phyloP scores from a whole-genome alignment of 2,329 filamentous ascomycete genomes.

The Phialocephala subalpina region DNA sequence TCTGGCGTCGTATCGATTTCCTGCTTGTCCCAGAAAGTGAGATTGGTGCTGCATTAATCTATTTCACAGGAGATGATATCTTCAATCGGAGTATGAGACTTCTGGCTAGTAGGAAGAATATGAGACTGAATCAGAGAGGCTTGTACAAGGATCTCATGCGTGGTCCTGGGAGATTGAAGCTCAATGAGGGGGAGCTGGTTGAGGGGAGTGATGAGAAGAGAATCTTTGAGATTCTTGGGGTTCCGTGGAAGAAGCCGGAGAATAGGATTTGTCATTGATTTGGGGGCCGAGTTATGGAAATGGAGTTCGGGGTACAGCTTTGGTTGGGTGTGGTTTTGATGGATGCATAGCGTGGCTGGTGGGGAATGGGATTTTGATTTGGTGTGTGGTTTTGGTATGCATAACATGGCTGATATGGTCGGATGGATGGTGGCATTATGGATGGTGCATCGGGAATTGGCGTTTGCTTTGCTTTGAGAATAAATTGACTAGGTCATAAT shows the following conservation, averaged over 20 bases:
- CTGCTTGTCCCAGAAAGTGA: conserved; percentile 82
- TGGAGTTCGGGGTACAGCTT: neutral
- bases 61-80: conserved; percentile 95
- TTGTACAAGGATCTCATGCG: conserved; percentile 76
- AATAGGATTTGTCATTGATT: conserved; percentile 73
- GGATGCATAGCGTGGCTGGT: neutral
- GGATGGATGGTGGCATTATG: neutral
- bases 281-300: too few species aligned
- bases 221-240: conserved; percentile 83
- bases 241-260: conserved; percentile 83
- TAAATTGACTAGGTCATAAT: neutral
- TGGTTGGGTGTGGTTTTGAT: neutral
- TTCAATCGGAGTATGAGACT: conserved; percentile 90
- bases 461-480: neutral
- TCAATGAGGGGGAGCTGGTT: conserved; percentile 73
- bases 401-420: neutral
- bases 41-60: conserved; percentile 86
- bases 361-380: neutral
- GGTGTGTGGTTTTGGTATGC: neutral
- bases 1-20: conserved; percentile 86
- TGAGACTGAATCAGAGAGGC: conserved; percentile 86
- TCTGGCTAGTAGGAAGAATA: conserved; percentile 79
- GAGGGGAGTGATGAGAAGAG: conserved; percentile 78
- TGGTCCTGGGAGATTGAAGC: conserved; percentile 62
- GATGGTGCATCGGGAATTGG: neutral